These are phyloP conservation scores for Fermentozyma sake DNA, from an alignment of 1,139 yeast species.

Conservation along the genomic window DNA sequence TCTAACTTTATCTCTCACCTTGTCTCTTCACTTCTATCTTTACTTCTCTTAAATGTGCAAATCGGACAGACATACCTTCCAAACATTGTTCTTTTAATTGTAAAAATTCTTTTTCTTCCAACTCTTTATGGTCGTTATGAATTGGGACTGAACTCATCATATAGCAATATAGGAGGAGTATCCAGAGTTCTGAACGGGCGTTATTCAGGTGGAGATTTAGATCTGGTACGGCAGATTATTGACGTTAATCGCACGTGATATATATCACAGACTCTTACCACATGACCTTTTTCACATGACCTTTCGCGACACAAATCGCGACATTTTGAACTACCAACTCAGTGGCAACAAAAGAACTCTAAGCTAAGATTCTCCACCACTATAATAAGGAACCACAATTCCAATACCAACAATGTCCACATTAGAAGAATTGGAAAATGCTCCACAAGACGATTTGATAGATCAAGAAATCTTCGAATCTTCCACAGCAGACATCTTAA, in stretches of 20 bases:
- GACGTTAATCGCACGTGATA: too few relatives aligned
- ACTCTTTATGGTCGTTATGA: slow-evolving; percentile 7
- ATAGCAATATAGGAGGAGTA: too few relatives aligned
- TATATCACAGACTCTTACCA: too few relatives aligned
- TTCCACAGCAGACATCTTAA: slow-evolving; percentile 78
- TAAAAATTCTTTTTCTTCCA: slow-evolving; percentile 23
- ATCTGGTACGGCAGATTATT: too few relatives aligned
- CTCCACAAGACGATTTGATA: slow-evolving; percentile 45
- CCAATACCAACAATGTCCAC: slow-evolving; percentile 49
- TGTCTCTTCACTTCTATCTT: too few relatives aligned
- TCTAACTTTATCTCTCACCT: slow-evolving; percentile 1
- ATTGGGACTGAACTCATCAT: too few relatives aligned
- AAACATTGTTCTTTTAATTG: slow-evolving; percentile 23
- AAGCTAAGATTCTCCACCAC: not conserved
- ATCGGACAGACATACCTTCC: slow-evolving; percentile 26
- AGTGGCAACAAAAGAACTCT: slow-evolving; percentile 11
- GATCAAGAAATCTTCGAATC: slow-evolving; percentile 79
- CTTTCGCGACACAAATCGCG: too few relatives aligned
- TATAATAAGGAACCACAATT: not conserved
- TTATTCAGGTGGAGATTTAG: not conserved
- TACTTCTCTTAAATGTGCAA: too few relatives aligned
- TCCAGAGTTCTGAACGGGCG: not conserved
- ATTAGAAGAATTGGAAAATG: slow-evolving; percentile 59
- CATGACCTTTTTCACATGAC: too few relatives aligned
- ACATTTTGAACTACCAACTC: slow-evolving; percentile 2